Base-by-base conservation (phyloP, 805 yeast genomes). In the Candida ulmi region DNA sequence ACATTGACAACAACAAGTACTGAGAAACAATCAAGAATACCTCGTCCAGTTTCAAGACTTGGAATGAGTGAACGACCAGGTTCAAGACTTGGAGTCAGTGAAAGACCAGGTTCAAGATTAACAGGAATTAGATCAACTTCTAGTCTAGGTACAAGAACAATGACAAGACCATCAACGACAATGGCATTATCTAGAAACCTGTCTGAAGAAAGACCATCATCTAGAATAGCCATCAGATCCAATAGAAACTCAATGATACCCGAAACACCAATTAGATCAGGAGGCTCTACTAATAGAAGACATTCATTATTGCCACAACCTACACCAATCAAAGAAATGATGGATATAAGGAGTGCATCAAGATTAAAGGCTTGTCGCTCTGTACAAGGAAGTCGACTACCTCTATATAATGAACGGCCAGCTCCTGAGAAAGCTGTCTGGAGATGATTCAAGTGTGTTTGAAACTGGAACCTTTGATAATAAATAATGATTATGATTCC, bases 241-340 rank as follows among this genome's bases (percentile, higher is more conserved):
- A 40, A 42, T 15, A 45, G 58, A 35, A 47, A 47, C 23, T 53
- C 59, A 4, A 40, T 50, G 44, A 37, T 51, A 5, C 55, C 52
- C n/a, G 48, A 51, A 24, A 54, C 57, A 0, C 58, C 58, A 7
- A 33, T 46, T 8, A 42, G 51, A 37, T 11, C 33, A 7, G 16
- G 35, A 11, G 40, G 35, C 12, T 38, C 37, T 6, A 15, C 17
- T 3, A 13, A 28, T 3, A 36, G 31, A 15, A 27, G 52, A n/a
- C 40, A 35, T 18, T 53, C 58, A 4, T 27, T 49, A 36, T 13
- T 55, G 13, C 58, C 55, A 32, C 57, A 54, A 18, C 59, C 58
- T 8, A 52, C 59, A 3, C 59, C 59, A 3, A 36, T 55, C 13
- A 45, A 44, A 17, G 54, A 54, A 15, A 39, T 51, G 1, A 41